Conservation (phyloP, 352 stramenopile genomes). For the Blastocystis sp. region DNA sequence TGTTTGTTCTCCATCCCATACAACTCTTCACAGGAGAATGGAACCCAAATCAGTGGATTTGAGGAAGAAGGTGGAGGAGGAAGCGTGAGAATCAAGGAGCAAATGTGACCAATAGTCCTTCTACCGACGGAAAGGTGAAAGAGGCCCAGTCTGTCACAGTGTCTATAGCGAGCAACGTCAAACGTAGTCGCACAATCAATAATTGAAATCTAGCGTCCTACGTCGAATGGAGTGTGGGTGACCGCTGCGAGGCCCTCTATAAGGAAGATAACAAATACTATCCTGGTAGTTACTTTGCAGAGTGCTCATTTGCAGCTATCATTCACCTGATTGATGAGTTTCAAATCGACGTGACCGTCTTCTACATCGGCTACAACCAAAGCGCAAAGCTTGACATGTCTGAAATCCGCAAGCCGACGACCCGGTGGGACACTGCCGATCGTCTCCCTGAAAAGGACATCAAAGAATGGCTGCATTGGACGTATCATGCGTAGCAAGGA, state of each 20-base stretch:
- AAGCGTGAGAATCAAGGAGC: not conserved
- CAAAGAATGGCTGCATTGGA: not conserved
- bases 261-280: constrained; percentile 66
- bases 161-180: not conserved
- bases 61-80: not conserved
- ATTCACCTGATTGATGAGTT: constrained; percentile 58
- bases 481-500: not conserved
- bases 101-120: not conserved
- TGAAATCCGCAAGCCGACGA: constrained; percentile 48
- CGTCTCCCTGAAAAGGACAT: constrained; percentile 53
- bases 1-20: not conserved
- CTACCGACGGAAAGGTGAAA: constrained; percentile 4
- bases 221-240: constrained; percentile 33
- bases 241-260: constrained; percentile 47
- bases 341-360: constrained; percentile 56
- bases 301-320: not conserved
- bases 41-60: not conserved
- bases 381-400: constrained; percentile 36
- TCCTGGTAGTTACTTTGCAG: not conserved
- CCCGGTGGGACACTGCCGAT: constrained; percentile 22
- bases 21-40: not conserved
- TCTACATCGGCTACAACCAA: constrained; percentile 55
- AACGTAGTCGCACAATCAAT: not conserved
- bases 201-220: not conserved
- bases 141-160: constrained; percentile 31